These are phyloP conservation scores for Penicillium sp. DNA, from an alignment of 2,329 filamentous ascomycete species.

Conservation along the genomic window DNA sequence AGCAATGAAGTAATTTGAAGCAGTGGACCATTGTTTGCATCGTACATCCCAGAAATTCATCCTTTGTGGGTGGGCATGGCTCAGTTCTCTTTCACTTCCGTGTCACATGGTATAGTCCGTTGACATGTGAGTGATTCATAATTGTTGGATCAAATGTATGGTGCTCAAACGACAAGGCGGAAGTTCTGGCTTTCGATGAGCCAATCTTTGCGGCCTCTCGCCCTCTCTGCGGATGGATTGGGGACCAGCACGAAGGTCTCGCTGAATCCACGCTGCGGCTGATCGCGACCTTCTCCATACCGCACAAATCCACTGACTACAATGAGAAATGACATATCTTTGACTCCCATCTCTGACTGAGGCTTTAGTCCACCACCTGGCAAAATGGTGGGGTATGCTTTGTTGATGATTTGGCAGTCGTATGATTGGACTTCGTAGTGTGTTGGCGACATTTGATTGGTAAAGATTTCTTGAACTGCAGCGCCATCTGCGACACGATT, in stretches of 20 bases:
- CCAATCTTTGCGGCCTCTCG: constrained; percentile 57
- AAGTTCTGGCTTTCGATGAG: constrained; percentile 72
- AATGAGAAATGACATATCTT: constrained; percentile 69
- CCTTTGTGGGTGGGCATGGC: background rate
- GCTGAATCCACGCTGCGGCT: constrained; percentile 67
- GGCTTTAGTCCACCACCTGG: constrained; percentile 29
- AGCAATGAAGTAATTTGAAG: background rate
- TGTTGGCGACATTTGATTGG: constrained; percentile 59
- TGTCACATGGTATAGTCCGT: background rate
- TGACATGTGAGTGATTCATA: background rate
- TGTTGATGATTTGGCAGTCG: constrained; percentile 76
- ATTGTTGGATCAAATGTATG: background rate
- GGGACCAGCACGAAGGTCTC: constrained; percentile 81
- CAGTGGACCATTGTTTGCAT: background rate
- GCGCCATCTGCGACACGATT: constrained; percentile 59
- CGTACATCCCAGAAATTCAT: background rate
- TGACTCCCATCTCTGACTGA: constrained; percentile 43
- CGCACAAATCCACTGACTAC: constrained; percentile 70
- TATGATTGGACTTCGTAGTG: constrained; percentile 73
- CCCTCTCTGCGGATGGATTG: constrained; percentile 53
- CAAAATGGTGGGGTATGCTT: constrained; percentile 59
- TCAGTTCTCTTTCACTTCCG: background rate
- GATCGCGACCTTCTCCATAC: constrained; percentile 61
- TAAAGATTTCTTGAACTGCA: constrained; percentile 67
- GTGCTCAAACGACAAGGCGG: constrained; percentile 49